A percentile compares a stretch with the other conserved stretches of the same genome.
Conservation (phyloP, 2,329 filamentous ascomycete species). For the Podosphaera leucotricha region DNA sequence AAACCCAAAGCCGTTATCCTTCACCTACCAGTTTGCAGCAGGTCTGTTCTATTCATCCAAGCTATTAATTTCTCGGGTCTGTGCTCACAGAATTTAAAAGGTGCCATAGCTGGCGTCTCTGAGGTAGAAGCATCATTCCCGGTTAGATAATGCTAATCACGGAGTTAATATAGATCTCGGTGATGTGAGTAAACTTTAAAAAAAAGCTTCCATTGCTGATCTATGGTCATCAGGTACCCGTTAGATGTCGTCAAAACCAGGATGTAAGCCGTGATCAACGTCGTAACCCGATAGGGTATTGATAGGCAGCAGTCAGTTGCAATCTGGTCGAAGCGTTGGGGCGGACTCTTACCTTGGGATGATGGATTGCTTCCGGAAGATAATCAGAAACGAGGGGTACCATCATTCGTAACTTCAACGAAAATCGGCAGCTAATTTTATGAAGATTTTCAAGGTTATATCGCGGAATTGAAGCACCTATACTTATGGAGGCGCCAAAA, state of each 20-base stretch:
- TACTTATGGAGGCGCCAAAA: conserved; percentile 95
- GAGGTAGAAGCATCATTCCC: conserved; percentile 40
- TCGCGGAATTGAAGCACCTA: conserved; percentile 83
- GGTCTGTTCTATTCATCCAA: conserved; percentile 27
- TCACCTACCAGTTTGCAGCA: conserved; percentile 85
- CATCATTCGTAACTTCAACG: neutral
- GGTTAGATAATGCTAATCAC: conserved; percentile 5
- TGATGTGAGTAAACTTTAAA: conserved; percentile 38
- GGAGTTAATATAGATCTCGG: conserved; percentile 40
- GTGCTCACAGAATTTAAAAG: conserved; percentile 21
- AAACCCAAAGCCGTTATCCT: conserved; percentile 49
- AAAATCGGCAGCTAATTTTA: conserved; percentile 2
- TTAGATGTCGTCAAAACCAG: conserved; percentile 96
- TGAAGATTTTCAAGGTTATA: conserved; percentile 67
- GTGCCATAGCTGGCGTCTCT: conserved; percentile 89
- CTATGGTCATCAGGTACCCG: conserved; percentile 51
- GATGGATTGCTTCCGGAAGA: conserved; percentile 95
- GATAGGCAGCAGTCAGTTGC: conserved; percentile 43
- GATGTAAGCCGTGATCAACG: conserved; percentile 38
- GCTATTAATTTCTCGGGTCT: conserved; percentile 6
- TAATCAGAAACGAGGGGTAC: conserved; percentile 85
- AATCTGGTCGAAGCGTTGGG: conserved; percentile 48
- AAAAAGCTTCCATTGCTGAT: conserved; percentile 3
- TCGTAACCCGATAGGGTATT: neutral
- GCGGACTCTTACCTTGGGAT: conserved; percentile 88